A percentile compares a stretch with the other conserved stretches of the same genome.
phyloP scores from a whole-genome alignment of 2,329 filamentous ascomycete genomes.

The Chaetomium sp. region DNA sequence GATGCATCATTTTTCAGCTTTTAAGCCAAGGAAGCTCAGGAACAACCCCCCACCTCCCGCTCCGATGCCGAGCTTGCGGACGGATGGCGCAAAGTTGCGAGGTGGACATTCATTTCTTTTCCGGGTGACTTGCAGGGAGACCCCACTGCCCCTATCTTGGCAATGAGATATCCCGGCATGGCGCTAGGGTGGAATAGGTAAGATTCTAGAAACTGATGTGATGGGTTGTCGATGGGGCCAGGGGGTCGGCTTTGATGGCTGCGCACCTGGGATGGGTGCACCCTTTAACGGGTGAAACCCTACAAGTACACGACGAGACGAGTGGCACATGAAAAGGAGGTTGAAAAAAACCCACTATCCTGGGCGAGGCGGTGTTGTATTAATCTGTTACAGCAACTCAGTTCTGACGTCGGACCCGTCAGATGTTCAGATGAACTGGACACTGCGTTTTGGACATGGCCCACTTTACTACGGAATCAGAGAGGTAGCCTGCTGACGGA shows the following conservation, averaged over 20 bases:
- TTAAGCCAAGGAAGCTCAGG: background rate
- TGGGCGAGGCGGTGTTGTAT: background rate
- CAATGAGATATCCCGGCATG: background rate
- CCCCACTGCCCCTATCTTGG: conserved; percentile 11
- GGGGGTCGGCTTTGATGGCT: background rate
- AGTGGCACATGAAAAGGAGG: background rate
- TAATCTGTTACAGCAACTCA: background rate
- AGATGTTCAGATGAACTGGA: background rate
- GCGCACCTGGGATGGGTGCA: background rate
- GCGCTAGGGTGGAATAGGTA: conserved; percentile 28
- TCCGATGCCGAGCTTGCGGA: conserved; percentile 7
- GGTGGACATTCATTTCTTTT: conserved; percentile 4
- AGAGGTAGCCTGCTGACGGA: background rate
- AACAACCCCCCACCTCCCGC: background rate
- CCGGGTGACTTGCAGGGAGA: conserved; percentile 14
- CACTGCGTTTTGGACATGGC: background rate
- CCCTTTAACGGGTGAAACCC: background rate
- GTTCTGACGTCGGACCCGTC: background rate
- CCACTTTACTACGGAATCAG: background rate
- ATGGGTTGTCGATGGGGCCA: background rate
- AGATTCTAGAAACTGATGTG: conserved; percentile 29
- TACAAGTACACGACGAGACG: background rate
- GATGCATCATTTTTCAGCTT: conserved; percentile 7
- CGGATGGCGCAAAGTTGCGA: conserved; percentile 1
- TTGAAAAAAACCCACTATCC: background rate